Conservation (phyloP, 2,329 filamentous ascomycete genomes). For the Ramularia endophylla region DNA sequence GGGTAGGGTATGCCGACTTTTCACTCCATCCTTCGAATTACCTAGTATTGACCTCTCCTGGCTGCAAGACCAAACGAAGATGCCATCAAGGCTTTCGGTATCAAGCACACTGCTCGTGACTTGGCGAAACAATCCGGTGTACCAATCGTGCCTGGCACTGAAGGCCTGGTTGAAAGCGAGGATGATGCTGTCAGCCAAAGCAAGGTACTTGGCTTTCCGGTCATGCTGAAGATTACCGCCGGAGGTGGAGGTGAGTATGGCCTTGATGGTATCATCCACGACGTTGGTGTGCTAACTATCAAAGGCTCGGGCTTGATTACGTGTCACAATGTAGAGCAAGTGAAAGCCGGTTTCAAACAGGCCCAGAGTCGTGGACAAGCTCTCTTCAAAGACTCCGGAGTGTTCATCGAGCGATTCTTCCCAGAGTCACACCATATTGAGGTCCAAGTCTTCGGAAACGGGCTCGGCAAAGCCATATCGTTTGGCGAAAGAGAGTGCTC, state of each 20-base stretch:
- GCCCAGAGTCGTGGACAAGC: constrained; percentile 70
- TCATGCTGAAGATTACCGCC: constrained; percentile 52
- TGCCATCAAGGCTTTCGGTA: constrained; percentile 42
- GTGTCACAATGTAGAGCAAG: constrained; percentile 62
- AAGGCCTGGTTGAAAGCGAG: constrained; percentile 43
- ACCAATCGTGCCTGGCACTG: constrained; percentile 50
- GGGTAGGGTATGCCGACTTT: constrained; percentile 54
- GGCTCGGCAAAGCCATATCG: constrained; percentile 70
- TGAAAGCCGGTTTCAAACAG: constrained; percentile 51
- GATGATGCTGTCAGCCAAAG: constrained; percentile 44
- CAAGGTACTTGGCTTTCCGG: constrained; percentile 44
- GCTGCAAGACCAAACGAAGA: constrained; percentile 9
- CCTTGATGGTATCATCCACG: no score
- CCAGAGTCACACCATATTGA: constrained; percentile 77
- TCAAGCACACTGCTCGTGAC: constrained; percentile 53
- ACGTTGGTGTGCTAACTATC: constrained; percentile 44
- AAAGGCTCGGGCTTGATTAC: constrained; percentile 75
- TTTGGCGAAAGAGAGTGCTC: constrained; percentile 86
- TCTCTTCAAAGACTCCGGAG: constrained; percentile 73
- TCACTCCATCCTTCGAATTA: constrained; percentile 20
- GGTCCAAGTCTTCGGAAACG: constrained; percentile 85
- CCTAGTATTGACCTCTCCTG: not conserved
- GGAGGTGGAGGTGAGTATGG: constrained; percentile 71
- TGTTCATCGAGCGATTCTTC: constrained; percentile 81
- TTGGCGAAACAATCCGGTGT: constrained; percentile 49